Base-by-base conservation (phyloP, 2,329 filamentous ascomycete genomes). In the Clonostachys chloroleuca region DNA sequence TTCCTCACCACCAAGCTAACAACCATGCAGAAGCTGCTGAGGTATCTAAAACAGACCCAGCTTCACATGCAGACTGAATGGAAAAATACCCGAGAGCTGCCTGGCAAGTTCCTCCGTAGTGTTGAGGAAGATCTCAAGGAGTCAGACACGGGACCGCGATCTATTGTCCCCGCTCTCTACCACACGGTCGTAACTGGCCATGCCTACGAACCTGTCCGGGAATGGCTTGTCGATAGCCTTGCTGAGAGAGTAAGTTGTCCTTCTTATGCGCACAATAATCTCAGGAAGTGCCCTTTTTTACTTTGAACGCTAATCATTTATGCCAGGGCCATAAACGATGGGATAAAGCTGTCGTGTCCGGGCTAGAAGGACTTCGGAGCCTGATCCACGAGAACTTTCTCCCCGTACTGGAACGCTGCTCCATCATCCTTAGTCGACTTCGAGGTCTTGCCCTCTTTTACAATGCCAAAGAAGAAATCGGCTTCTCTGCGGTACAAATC, bases 201-300 rank as follows among this genome's bases (percentile, higher is more conserved):
- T 59, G 90, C 87, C 24, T 83, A 86, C 45, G 78, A 81, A 10
- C 78, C 82, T 17, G 74, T 97, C 46, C 84, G 83, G 49, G 91
- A 96, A 61, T 99, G 95, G 86, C 75, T 99, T 2, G 81, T 92
- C 5, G 90, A 96, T 58, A 87, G 87, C 53, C 70, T 96, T 33
- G 81, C 83, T 8, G 89, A 95, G 60, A 75, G 89, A 52, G 89
- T 92, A 72, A 59, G 79, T 34, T 10, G 42, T 24, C 14, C 9
- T 9, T 17, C 9, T 33, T 12, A 12, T 36, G 20, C n/a, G 64
- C 33, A 17, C 24, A 30, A 35, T 10, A 14, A 33, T 41, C 18
- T 34, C 17, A 30, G 20, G 36, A 40, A 17, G 18, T 10, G 13
- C 44, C 39, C 40, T 43, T 45, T 45, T 45, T 52, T 47, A 37